Evolutionary conservation across 2,329 filamentous ascomycete genomes (phyloP).

Genomic region (Fusarium mundagurra): DNA sequence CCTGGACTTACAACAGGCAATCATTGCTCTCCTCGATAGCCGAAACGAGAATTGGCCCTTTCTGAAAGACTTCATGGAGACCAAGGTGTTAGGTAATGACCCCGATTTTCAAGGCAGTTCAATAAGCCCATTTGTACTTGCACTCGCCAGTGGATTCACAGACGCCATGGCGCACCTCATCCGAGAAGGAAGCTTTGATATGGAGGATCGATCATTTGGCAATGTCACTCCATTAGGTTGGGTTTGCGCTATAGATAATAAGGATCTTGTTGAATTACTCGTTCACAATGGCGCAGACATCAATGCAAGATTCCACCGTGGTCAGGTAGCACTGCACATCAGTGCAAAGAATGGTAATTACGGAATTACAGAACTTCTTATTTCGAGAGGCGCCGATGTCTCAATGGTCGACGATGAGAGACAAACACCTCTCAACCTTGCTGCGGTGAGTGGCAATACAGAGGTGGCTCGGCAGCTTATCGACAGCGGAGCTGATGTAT

Average conservation of each 20-base stretch:
- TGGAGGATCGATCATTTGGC: neutral
- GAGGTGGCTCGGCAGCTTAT: neutral
- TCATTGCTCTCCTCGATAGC: rapidly evolving
- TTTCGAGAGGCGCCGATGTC: rapidly evolving
- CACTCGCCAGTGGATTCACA: rapidly evolving
- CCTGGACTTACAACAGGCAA: rapidly evolving
- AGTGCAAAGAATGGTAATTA: rapidly evolving
- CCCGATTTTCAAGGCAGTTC: rapidly evolving
- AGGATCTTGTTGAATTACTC: rapidly evolving
- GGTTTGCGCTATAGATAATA: rapidly evolving
- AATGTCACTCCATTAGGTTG: rapidly evolving
- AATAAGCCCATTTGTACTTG: neutral
- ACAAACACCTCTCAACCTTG: rapidly evolving
- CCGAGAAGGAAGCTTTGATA: rapidly evolving
- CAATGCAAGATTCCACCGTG: rapidly evolving
- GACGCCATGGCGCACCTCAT: rapidly evolving
- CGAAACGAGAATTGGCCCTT: rapidly evolving
- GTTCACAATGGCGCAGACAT: neutral
- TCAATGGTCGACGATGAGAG: rapidly evolving
- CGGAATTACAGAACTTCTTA: rapidly evolving
- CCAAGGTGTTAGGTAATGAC: rapidly evolving
- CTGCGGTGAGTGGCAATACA: rapidly evolving
- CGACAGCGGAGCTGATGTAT: neutral
- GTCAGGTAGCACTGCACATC: rapidly evolving
- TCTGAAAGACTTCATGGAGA: rapidly evolving